Conservation (phyloP, 2,329 filamentous ascomycete genomes). For the Stagonosporopsis rhizophila region DNA sequence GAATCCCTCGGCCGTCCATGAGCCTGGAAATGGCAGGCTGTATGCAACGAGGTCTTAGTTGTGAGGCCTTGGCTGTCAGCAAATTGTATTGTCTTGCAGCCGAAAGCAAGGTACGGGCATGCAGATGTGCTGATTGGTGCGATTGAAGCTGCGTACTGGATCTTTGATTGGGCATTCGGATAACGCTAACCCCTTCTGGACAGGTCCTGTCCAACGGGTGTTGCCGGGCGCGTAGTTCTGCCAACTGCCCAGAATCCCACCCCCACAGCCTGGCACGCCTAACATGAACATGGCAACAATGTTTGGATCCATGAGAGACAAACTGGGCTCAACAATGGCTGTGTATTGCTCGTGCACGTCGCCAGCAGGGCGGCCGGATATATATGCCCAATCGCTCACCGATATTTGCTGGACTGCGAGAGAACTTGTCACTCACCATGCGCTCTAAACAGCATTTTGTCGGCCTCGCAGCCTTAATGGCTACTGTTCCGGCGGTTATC, state of each 20-base stretch:
- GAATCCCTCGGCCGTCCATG: background rate
- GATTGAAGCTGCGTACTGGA: background rate
- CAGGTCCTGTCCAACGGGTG: background rate
- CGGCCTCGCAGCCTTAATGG: background rate
- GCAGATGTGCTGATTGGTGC: background rate
- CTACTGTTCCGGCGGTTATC: background rate
- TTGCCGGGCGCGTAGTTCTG: background rate
- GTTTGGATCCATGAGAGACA: background rate
- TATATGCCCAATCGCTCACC: background rate
- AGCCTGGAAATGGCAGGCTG: background rate
- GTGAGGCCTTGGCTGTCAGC: background rate
- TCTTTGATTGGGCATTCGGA: background rate
- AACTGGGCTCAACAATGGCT: background rate
- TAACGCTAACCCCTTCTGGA: background rate
- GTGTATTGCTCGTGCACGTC: background rate
- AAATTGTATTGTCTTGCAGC: background rate
- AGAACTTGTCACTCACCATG: background rate
- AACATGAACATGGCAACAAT: background rate
- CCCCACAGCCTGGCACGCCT: background rate
- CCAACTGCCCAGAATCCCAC: background rate
- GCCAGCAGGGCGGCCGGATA: background rate
- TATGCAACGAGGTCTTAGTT: background rate
- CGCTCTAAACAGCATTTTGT: background rate
- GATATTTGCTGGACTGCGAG: background rate
- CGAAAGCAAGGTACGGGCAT: background rate